These are phyloP conservation scores for Aspergillus sclerotiicarbonarius DNA, from an alignment of 495 filamentous ascomycete genomes.

Conservation along the genomic window DNA sequence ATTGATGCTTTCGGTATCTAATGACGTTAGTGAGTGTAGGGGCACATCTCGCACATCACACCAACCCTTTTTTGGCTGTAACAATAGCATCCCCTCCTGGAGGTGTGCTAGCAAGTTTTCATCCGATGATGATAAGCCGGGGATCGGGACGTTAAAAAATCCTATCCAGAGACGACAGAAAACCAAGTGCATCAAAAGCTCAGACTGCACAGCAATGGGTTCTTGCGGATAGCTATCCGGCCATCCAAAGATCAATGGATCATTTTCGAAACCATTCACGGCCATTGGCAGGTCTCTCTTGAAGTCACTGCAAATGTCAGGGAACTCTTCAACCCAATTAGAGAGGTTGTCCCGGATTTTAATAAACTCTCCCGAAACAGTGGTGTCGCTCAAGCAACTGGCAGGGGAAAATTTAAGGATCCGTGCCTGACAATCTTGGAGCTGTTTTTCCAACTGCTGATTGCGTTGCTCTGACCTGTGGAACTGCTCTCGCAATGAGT, in stretches of 20 bases:
- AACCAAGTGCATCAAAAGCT: background rate
- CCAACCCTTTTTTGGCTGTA: background rate
- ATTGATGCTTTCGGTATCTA: background rate
- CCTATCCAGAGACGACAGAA: background rate
- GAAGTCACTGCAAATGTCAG: conserved; percentile 2
- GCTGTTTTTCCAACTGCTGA: background rate
- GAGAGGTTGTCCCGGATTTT: background rate
- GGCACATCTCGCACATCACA: background rate
- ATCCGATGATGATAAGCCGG: background rate
- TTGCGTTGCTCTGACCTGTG: background rate
- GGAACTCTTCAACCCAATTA: conserved; percentile 5
- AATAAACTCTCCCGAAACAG: background rate
- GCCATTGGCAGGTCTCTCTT: background rate
- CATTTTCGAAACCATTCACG: background rate
- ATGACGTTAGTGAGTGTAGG: background rate
- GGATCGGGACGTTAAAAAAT: background rate
- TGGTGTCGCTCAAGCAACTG: background rate
- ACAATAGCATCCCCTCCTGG: background rate
- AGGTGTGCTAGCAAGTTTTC: background rate
- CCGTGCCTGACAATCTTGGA: background rate
- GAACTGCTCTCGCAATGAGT: background rate
- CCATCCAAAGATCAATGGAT: background rate
- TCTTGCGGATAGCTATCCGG: background rate
- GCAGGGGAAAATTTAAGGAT: background rate
- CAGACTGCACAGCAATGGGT: background rate